Percentiles rank a stretch among this genome's conserved stretches.
Evolutionary conservation across 1,284 basidiomycete genomes (phyloP).

Genomic region (Flammula alnicola): DNA sequence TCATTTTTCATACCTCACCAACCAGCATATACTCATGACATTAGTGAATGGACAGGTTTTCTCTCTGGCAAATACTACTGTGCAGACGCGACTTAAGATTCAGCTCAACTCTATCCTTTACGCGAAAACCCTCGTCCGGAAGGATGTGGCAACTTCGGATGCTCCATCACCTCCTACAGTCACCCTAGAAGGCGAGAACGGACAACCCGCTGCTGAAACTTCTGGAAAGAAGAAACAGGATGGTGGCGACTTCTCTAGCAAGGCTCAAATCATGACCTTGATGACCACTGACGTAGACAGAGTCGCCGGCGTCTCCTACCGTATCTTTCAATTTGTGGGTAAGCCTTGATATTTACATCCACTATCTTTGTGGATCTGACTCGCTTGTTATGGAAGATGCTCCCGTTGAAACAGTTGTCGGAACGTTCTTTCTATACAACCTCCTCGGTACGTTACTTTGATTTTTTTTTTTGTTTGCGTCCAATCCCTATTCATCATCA

Average conservation of each 20-base stretch:
- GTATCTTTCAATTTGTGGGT: conserved; percentile 51
- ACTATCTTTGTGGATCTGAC: too few relatives aligned
- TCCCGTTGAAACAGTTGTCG: conserved; percentile 85
- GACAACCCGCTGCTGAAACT: conserved; percentile 23
- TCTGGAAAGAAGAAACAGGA: conserved; percentile 49
- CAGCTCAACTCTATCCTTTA: conserved; percentile 89
- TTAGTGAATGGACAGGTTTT: conserved; percentile 62
- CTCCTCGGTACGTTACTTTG: conserved; percentile 65
- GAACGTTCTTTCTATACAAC: conserved; percentile 79
- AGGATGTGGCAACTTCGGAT: conserved; percentile 78
- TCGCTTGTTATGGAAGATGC: conserved; percentile 63
- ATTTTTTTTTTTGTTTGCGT: neutral
- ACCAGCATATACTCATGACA: conserved; percentile 8
- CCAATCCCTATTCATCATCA: conserved; percentile 1
- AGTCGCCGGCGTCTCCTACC: conserved; percentile 84
- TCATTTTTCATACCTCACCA: conserved; percentile 9
- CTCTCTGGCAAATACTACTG: conserved; percentile 72
- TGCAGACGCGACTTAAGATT: conserved; percentile 75
- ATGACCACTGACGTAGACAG: conserved; percentile 93
- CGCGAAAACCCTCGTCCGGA: conserved; percentile 87
- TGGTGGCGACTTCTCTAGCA: conserved; percentile 83
- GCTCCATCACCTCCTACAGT: conserved; percentile 27
- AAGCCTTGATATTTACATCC: conserved; percentile 25
- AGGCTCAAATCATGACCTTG: conserved; percentile 88
- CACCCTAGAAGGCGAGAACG: conserved; percentile 22